These are phyloP conservation scores for Trichoderma guizhouense DNA, from an alignment of 2,329 filamentous ascomycete species.

Conservation along the genomic window DNA sequence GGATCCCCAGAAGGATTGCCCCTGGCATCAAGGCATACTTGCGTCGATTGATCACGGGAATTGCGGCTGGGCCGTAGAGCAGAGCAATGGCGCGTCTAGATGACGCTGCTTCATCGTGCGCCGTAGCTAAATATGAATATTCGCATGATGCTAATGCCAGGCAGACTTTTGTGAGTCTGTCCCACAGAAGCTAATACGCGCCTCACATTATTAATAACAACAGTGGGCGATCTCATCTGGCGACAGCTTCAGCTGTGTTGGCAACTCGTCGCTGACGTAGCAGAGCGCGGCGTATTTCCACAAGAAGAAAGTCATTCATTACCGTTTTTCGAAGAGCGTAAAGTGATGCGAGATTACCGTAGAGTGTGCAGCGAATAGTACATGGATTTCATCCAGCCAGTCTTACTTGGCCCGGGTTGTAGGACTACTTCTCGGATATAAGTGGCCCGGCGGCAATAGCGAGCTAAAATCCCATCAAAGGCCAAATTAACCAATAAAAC, in stretches of 20 bases:
- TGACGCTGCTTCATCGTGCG: constrained; percentile 7
- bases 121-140: constrained; percentile 5
- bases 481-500: neutral
- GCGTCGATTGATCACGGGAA: constrained; percentile 5
- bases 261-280: neutral
- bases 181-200: neutral
- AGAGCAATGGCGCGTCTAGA: constrained; percentile 2
- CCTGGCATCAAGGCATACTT: constrained; percentile 18
- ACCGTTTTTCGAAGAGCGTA: neutral
- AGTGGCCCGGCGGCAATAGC: constrained; percentile 6
- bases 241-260: neutral
- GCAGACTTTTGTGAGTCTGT: constrained; percentile 1
- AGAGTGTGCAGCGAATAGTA: neutral
- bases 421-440: constrained; percentile 6
- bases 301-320: neutral
- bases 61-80: neutral
- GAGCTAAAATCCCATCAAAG: neutral
- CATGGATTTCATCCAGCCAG: neutral
- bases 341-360: neutral
- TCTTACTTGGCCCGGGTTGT: neutral
- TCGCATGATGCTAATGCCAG: constrained; percentile 1
- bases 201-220: constrained; percentile 8
- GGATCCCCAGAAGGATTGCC: constrained; percentile 16
- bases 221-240: neutral
- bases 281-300: neutral